These are phyloP conservation scores for Hibiscus mutabilis DNA, from an alignment of 345 rosid genomes.

Conservation along the genomic window DNA sequence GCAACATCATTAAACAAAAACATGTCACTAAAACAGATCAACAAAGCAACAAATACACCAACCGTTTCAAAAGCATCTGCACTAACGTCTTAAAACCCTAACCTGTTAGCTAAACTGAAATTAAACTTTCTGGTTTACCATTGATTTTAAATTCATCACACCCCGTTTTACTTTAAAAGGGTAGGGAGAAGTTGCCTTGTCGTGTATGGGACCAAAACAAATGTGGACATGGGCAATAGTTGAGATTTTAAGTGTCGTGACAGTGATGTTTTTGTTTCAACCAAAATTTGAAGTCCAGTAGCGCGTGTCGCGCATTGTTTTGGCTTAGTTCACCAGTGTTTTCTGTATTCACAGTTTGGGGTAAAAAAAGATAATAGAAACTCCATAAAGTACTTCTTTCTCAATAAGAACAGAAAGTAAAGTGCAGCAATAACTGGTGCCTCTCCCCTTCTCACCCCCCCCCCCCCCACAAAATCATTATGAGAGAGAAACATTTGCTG, in stretches of 20 bases:
- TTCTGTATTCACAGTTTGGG: too few species aligned
- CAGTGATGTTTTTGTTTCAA: neutral
- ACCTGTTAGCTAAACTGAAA: neutral
- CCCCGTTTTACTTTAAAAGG: neutral
- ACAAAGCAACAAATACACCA: neutral
- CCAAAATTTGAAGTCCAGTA: neutral
- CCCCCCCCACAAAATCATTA: too few species aligned
- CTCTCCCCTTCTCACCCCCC: neutral
- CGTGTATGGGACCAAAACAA: slow-evolving; percentile 13
- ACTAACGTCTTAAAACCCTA: neutral
- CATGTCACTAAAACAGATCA: neutral
- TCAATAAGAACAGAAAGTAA: neutral
- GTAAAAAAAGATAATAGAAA: neutral
- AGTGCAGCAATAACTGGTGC: neutral
- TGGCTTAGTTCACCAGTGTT: neutral
- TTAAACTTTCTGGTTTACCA: neutral
- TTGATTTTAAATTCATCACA: neutral
- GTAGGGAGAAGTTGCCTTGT: neutral
- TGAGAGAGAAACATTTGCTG: neutral
- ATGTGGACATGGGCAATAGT: neutral
- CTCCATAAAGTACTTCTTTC: slow-evolving; percentile 1
- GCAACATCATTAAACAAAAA: neutral
- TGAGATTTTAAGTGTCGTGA: neutral
- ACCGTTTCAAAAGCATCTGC: neutral
- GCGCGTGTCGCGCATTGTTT: neutral